phyloP scores from a whole-genome alignment of 2,329 filamentous ascomycete species.

The Gnomoniopsis sp. region DNA sequence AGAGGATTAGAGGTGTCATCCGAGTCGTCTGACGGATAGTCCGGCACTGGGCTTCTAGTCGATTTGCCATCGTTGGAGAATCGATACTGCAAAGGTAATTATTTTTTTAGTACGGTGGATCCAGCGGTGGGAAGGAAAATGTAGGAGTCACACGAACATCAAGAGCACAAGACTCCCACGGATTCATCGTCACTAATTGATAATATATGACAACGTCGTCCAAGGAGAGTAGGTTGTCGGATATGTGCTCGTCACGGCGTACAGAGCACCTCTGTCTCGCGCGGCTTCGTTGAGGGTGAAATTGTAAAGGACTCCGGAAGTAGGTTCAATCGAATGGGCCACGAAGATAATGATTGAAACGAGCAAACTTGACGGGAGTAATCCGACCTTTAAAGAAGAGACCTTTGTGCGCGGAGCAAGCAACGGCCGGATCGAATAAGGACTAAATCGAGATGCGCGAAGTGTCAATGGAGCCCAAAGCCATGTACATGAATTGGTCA shows the following conservation, averaged over 20 bases:
- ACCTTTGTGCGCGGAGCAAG: too few relatives aligned
- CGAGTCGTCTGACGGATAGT: slow-evolving; percentile 8
- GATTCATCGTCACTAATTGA: slow-evolving; percentile 25
- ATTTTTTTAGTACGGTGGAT: background rate
- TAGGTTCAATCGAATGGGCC: too few relatives aligned
- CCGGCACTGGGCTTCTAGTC: slow-evolving; percentile 12
- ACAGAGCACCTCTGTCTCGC: background rate
- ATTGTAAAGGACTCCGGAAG: background rate
- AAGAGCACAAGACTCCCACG: slow-evolving; percentile 34
- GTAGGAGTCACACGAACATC: slow-evolving; percentile 26
- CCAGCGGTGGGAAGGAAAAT: background rate
- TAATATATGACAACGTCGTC: background rate
- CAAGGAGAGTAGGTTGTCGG: background rate
- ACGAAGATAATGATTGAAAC: background rate
- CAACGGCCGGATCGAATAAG: background rate
- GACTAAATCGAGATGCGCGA: background rate
- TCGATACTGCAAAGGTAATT: slow-evolving; percentile 7
- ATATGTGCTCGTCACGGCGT: background rate
- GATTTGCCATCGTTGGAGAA: slow-evolving; percentile 12
- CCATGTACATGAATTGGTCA: background rate
- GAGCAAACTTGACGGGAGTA: background rate
- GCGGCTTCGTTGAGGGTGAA: background rate
- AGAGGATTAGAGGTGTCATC: slow-evolving; percentile 36
- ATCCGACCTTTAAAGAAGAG: background rate
- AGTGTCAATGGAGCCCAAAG: background rate